A percentile compares a stretch with the other conserved stretches of the same genome.
phyloP scores from a whole-genome alignment of 164 flowering plant genomes.

The Aristolochia californica region DNA sequence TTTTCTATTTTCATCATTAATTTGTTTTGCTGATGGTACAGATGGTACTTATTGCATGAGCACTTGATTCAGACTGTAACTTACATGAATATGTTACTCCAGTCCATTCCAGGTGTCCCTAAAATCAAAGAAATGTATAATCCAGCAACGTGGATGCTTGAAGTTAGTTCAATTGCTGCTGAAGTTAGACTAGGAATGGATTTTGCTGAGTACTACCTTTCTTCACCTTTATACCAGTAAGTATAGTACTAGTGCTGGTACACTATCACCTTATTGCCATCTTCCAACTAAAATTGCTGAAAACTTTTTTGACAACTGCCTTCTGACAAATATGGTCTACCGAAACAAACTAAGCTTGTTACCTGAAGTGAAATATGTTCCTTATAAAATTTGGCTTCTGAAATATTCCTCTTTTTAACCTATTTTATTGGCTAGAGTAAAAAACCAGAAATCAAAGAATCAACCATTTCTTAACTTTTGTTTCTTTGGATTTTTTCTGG shows the following conservation, averaged over 20 bases:
- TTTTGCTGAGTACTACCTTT: slow-evolving; percentile 68
- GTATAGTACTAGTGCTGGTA: slow-evolving; percentile 3
- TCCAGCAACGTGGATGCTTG: slow-evolving; percentile 98
- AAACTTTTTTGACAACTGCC: too few species aligned
- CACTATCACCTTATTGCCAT: too few species aligned
- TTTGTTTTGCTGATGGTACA: neutral
- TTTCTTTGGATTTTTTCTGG: too few species aligned
- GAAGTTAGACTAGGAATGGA: slow-evolving; percentile 68
- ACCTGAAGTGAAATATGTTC: too few species aligned
- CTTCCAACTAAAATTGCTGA: too few species aligned
- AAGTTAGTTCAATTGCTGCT: slow-evolving; percentile 73
- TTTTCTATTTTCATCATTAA: neutral
- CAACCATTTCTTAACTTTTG: too few species aligned
- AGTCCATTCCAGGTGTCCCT: slow-evolving; percentile 74
- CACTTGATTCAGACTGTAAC: neutral
- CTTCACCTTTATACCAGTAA: slow-evolving; percentile 70
- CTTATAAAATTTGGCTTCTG: too few species aligned
- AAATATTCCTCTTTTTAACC: too few species aligned
- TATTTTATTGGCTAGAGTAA: too few species aligned
- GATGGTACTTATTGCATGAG: neutral
- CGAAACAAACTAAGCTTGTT: too few species aligned
- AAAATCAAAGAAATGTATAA: slow-evolving; percentile 73
- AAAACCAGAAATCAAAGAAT: too few species aligned
- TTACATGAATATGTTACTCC: neutral
- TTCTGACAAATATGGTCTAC: too few species aligned